Conservation (phyloP, 2,329 filamentous ascomycete genomes). For the Colletotrichum sidae region DNA sequence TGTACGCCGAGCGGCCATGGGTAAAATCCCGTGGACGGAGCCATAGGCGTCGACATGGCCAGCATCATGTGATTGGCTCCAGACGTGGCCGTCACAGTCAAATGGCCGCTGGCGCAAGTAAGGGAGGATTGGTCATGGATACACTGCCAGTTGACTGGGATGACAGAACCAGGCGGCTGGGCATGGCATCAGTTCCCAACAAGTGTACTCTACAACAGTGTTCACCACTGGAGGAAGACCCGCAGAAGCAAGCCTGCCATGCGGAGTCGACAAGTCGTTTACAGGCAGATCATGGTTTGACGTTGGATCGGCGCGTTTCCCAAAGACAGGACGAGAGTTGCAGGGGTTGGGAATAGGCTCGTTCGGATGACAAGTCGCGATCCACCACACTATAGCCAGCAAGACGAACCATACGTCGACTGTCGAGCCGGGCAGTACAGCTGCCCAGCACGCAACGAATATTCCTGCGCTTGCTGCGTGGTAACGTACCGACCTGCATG, state of each 20-base stretch:
- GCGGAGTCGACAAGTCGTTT: constrained; percentile 1
- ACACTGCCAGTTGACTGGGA: not conserved
- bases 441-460: constrained; percentile 10
- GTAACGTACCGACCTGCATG: constrained; percentile 1
- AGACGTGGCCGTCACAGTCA: constrained; percentile 7
- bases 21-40: constrained; percentile 4
- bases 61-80: constrained; percentile 11
- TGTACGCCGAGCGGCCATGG: not conserved
- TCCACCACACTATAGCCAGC: constrained; percentile 1
- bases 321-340: constrained; percentile 3
- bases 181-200: constrained; percentile 13
- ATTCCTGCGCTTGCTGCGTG: not conserved
- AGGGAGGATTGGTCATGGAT: constrained; percentile 4
- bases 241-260: not conserved
- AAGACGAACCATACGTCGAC: constrained; percentile 3
- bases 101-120: constrained; percentile 5
- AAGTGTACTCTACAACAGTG: not conserved
- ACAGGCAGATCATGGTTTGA: constrained; percentile 1
- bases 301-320: not conserved
- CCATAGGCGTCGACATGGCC: not conserved
- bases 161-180: constrained; percentile 10
- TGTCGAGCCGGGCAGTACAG: not conserved
- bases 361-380: constrained; percentile 16
- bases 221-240: not conserved
- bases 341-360: constrained; percentile 34